Conservation (phyloP, 176 grass and related monocot genomes). For the Stipa capillata region DNA sequence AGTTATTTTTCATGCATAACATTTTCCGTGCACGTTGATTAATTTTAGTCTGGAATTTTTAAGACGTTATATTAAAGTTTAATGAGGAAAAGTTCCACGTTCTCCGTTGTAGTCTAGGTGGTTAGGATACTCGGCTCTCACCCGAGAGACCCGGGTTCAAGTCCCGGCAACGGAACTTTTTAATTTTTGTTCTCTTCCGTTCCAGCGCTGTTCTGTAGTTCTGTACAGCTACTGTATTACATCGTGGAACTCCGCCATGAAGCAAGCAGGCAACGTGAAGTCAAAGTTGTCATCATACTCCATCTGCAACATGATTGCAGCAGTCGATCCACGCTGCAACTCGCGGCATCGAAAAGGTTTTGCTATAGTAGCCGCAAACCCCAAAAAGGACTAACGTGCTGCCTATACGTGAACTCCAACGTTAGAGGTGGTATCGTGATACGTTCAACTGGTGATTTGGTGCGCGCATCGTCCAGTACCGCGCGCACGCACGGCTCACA, state of each 20-base stretch:
- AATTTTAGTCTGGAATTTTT: no score
- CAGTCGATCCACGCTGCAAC: neutral
- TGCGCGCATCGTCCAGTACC: no score
- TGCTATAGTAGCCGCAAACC: neutral
- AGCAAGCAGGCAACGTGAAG: no score
- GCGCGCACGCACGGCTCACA: no score
- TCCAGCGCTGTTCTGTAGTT: no score
- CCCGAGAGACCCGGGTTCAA: slow-evolving; percentile 64
- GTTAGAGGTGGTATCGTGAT: no score
- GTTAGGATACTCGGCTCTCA: slow-evolving; percentile 96
- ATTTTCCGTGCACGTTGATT: neutral
- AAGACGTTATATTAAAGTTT: no score
- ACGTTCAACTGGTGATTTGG: no score
- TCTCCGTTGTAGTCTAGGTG: slow-evolving; percentile 86
- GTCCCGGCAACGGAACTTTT: slow-evolving; percentile 49
- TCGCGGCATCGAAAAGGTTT: neutral
- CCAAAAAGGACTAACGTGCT: neutral
- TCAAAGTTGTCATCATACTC: no score
- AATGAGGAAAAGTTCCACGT: no score
- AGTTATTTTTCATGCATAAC: neutral
- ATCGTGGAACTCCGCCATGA: no score
- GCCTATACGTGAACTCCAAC: neutral
- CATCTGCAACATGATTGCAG: neutral
- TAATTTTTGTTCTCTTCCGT: neutral
- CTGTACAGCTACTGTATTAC: no score